Conservation (phyloP, 2,329 filamentous ascomycete species). For the Penicillium sp. region DNA sequence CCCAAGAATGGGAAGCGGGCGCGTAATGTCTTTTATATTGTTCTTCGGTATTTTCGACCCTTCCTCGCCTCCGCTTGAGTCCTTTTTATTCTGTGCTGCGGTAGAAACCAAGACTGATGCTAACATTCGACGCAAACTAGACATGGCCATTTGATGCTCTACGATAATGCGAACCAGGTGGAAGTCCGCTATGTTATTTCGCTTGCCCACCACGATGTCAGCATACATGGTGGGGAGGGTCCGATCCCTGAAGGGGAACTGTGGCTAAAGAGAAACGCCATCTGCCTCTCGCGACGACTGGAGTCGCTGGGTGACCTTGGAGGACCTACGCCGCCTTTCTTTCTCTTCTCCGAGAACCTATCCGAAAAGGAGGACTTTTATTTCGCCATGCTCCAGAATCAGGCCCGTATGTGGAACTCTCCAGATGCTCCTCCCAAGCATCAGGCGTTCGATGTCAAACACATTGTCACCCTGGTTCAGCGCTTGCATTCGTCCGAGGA, state of each 20-base stretch:
- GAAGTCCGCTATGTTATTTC: slow-evolving; percentile 96
- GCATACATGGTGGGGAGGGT: slow-evolving; percentile 71
- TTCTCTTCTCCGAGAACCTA: slow-evolving; percentile 85
- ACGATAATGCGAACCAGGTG: slow-evolving; percentile 87
- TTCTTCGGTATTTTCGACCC: slow-evolving; percentile 65
- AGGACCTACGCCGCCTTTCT: slow-evolving; percentile 70
- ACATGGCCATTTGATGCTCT: slow-evolving; percentile 93
- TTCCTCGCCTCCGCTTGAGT: slow-evolving; percentile 1
- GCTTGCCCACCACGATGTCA: slow-evolving; percentile 71
- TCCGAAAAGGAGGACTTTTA: slow-evolving; percentile 99
- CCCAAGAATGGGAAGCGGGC: slow-evolving; percentile 49
- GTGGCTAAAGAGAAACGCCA: slow-evolving; percentile 88
- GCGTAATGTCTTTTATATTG: slow-evolving; percentile 86
- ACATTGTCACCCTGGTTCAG: slow-evolving; percentile 84
- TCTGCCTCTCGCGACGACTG: slow-evolving; percentile 62
- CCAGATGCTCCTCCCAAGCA: slow-evolving; percentile 56
- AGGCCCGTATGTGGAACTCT: slow-evolving; percentile 58
- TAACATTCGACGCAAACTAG: no score
- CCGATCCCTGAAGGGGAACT: slow-evolving; percentile 81
- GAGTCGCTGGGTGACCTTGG: slow-evolving; percentile 46
- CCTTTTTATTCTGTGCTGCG: no score
- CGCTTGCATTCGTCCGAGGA: slow-evolving; percentile 85
- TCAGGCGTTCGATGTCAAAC: slow-evolving; percentile 68
- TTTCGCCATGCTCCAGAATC: slow-evolving; percentile 76
- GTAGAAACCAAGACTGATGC: no score